These are phyloP conservation scores for Pythium dissotocum DNA, from an alignment of 352 stramenopile genomes.

Conservation along the genomic window DNA sequence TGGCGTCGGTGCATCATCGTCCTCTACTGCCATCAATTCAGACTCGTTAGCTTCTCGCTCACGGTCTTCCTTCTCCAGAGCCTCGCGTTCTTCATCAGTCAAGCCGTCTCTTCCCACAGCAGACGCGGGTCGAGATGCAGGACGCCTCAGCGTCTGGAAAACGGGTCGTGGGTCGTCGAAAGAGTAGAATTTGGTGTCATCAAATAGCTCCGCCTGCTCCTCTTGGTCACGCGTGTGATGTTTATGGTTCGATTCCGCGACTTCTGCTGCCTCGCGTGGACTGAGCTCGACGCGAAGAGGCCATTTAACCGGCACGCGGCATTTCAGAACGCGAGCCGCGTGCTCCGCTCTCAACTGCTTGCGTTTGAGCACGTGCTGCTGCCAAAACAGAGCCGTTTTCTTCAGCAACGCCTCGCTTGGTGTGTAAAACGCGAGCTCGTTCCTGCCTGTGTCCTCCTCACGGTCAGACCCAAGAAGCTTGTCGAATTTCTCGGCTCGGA, in stretches of 20 bases:
- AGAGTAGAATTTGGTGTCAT: constrained; percentile 28
- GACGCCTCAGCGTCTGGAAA: constrained; percentile 30
- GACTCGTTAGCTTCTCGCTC: constrained; percentile 33
- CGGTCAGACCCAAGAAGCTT: constrained; percentile 8
- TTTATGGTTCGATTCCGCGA: constrained; percentile 9
- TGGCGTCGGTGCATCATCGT: constrained; percentile 32
- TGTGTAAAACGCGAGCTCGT: constrained; percentile 56
- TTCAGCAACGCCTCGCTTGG: constrained; percentile 47
- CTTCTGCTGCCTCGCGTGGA: constrained; percentile 17
- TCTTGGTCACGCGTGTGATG: constrained; percentile 19
- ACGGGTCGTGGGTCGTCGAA: constrained; percentile 32
- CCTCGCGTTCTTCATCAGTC: not conserved
- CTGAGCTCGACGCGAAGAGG: constrained; percentile 32
- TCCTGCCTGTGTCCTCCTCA: not conserved
- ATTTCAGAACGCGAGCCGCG: constrained; percentile 22
- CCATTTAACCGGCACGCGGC: constrained; percentile 27
- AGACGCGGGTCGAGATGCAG: constrained; percentile 4
- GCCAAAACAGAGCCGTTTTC: constrained; percentile 49
- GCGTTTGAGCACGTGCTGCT: constrained; percentile 28
- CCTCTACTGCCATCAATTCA: constrained; percentile 35
- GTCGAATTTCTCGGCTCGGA: constrained; percentile 27
- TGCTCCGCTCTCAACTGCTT: constrained; percentile 25
- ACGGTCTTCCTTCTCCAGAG: constrained; percentile 12
- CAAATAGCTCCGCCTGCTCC: constrained; percentile 31
- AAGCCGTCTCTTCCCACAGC: not conserved